Conservation (phyloP, 1,284 basidiomycete genomes). For the Ceratobasidium sp. region DNA sequence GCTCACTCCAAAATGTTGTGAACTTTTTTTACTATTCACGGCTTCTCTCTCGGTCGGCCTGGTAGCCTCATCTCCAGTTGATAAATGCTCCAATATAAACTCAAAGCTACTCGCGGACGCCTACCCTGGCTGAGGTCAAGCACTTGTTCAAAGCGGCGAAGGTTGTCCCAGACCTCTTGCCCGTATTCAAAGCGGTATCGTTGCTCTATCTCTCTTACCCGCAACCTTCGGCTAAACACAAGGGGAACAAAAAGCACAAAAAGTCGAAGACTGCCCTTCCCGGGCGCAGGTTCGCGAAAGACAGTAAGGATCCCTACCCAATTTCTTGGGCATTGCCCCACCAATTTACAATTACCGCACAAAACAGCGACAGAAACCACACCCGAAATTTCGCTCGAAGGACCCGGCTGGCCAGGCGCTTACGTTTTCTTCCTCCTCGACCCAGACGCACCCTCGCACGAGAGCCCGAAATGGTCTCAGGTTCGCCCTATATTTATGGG, state of each 20-base stretch:
- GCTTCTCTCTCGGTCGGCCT: conserved; percentile 3
- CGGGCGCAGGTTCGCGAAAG: conserved; percentile 32
- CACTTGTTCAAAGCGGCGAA: conserved; percentile 25
- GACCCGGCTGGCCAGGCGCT: conserved; percentile 35
- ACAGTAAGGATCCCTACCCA: not conserved
- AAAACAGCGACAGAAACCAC: conserved; percentile 5
- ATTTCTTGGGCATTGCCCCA: not conserved
- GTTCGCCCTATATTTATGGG: conserved; percentile 36
- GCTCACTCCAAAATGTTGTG: conserved; percentile 17
- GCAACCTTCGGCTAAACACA: not conserved
- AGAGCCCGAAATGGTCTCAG: conserved; percentile 36
- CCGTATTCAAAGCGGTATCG: conserved; percentile 13
- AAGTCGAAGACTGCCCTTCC: conserved; percentile 12
- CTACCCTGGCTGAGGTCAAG: conserved; percentile 28
- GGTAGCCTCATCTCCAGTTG: not conserved
- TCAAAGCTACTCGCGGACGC: not conserved
- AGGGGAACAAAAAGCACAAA: conserved; percentile 3
- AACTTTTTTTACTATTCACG: conserved; percentile 1
- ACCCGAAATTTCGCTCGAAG: conserved; percentile 37
- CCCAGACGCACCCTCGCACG: conserved; percentile 34
- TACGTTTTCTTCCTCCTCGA: conserved; percentile 43
- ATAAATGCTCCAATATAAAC: not conserved
- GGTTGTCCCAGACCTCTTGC: conserved; percentile 32
- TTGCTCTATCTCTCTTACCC: conserved; percentile 28
- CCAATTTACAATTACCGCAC: not conserved